Evolutionary conservation across 2,329 filamentous ascomycete genomes (phyloP), one percentile per base, ranked within the genome.

Genomic region (Exophiala bonariae): DNA sequence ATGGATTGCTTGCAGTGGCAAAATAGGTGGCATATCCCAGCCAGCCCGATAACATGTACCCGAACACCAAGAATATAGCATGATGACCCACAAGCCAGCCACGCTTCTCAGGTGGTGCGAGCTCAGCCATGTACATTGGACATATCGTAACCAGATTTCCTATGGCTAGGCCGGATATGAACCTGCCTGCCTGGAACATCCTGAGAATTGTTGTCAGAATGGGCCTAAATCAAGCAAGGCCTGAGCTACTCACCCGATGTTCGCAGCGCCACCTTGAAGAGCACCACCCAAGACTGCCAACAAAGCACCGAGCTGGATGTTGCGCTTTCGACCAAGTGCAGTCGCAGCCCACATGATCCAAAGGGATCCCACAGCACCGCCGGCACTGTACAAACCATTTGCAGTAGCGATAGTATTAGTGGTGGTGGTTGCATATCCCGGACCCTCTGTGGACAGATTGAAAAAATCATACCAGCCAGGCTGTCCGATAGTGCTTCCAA

Each of bases 401-500:
- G 73, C 62, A 7, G 70, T 71, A 8, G 67, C 71, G 35, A 74
- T 70, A 14, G 72, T 62, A 49, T 69, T 66, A 2, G 69, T 66
- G 0, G 71, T 73, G 41, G 67, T 66, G 1, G 56, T 57, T 9
- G 45, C 52, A 52, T 74, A 74, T 17, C 68, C 70, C 2, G 69
- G 65, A 42, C 67, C 59, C 7, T 63, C 67, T 50, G 63, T 47
- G 4, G 69, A 66, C 4, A 75, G 62, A 23, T 67, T 55, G 46
- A 75, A 67, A 57, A 66, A 70, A 3, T 57, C 59, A 58, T 72
- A 73, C 63, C 74, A 74, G 23, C 62, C 66, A 3, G 72, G 70
- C 47, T 75, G 71, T 2, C 72, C 73, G 41, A 75, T 66, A 2
- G 71, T 74, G 10, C 69, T 70, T 6, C 67, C 64, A 30, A 75